Evolutionary conservation across 352 stramenopile genomes (phyloP).

Genomic region (Halophytophthora polymorphica): DNA sequence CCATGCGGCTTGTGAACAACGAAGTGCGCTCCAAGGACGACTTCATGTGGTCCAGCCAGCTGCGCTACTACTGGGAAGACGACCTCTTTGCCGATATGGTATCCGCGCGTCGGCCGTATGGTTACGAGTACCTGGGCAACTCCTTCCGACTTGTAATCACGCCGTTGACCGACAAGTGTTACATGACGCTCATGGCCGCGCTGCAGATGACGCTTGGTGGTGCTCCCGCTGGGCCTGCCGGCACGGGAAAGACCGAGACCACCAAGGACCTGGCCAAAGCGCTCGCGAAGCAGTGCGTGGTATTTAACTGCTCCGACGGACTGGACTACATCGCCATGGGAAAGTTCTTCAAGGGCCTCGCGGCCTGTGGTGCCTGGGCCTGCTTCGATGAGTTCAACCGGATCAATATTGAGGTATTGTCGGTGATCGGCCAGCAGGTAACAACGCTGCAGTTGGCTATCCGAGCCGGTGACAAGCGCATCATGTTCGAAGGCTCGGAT

Average conservation of each 20-base stretch:
- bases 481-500: conserved; percentile 93
- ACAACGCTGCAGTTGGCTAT: conserved; percentile 88
- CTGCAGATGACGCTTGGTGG: conserved; percentile 94
- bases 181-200: conserved; percentile 94
- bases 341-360: conserved; percentile 92
- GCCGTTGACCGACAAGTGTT: conserved; percentile 94
- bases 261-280: conserved; percentile 94
- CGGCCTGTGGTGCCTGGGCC: conserved; percentile 91
- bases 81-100: conserved; percentile 91
- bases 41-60: conserved; percentile 93
- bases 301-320: conserved; percentile 95
- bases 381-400: conserved; percentile 97
- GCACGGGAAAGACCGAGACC: conserved; percentile 94
- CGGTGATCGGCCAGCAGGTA: conserved; percentile 83
- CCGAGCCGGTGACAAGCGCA: conserved; percentile 79
- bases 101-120: conserved; percentile 87
- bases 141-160: conserved; percentile 94
- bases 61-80: conserved; percentile 94
- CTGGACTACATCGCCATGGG: conserved; percentile 95
- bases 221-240: conserved; percentile 88
- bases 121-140: conserved; percentile 95
- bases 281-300: conserved; percentile 93
- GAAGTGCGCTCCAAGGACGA: conserved; percentile 88
- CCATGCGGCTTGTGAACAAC: conserved; percentile 79
- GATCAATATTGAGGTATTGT: conserved; percentile 93